Evolutionary conservation across 495 filamentous ascomycete species (phyloP), one percentile per base, ranked within the genome.

Genomic region (Lindgomyces ingoldianus): DNA sequence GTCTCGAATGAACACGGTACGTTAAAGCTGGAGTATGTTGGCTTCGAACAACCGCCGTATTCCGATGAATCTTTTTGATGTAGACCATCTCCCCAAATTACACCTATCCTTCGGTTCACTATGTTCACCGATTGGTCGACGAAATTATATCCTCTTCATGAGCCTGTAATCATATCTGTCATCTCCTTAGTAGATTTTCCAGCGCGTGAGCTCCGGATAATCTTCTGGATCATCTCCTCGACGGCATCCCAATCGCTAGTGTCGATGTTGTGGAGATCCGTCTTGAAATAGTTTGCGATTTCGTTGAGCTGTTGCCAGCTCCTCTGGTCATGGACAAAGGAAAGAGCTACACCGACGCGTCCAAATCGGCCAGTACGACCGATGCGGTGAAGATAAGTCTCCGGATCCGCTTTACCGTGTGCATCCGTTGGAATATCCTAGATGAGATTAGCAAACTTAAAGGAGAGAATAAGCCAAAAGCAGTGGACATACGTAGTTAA

Each of bases 311-410:
- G 87, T 8, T 81, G 64, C 83, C 84, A 96, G 72, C 88, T 91
- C 59, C 83, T 82, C 57, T 82, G 82, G 77, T 92, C 91, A 42
- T 88, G 85, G 27, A 99, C 90, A 67, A 99, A 96, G 62, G 85
- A 90, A 70, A 99, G 92, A 39, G 89, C 89, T 62, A 98, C 93
- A 68, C 95, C 95, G n/a, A 96, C 91, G 73, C 93, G 91, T 26
- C 95, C 95, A 72, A 98, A 99, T 45, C 95, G 90, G 55, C 95
- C 95, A 1, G 95, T 98, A 73, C 94, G 91, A 60, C 94, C 94
- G 73, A 98, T 98, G 75, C 94, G 90, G 82, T 99, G 94, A 42
- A 99, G 89, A 73, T 99, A 99, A 3, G 95, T 98, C 76, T 96
- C 91, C 24, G 83, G 83, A 70, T 99, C 94, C 1, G 91, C 85